Conservation (phyloP, 208 protist genomes). For the Leishmania tarentolae region DNA sequence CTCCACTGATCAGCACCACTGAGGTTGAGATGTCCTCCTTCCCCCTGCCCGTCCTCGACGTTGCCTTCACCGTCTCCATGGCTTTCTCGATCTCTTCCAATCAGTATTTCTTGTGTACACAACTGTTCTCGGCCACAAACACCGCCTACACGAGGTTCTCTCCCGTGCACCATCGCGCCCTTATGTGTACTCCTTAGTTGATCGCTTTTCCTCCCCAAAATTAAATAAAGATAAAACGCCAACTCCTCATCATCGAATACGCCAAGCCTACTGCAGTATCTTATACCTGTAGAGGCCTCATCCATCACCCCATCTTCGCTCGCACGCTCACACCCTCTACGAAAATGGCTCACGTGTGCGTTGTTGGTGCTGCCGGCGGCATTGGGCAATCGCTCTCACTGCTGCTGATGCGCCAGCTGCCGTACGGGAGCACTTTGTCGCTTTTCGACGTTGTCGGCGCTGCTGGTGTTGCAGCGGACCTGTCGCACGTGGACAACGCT, state of each 20-base stretch:
- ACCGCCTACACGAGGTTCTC: neutral
- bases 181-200: neutral
- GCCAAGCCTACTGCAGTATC: neutral
- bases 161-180: neutral
- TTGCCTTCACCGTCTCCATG: neutral
- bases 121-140: neutral
- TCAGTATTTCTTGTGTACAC: neutral
- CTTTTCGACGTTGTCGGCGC: constrained; percentile 92
- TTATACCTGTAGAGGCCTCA: neutral
- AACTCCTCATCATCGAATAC: neutral
- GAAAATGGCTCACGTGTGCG: constrained; percentile 86
- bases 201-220: neutral
- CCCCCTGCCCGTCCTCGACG: neutral
- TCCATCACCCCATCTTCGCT: neutral
- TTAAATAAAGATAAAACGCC: no score
- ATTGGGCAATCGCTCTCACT: constrained; percentile 91
- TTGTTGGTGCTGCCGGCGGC: constrained; percentile 87
- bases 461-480: constrained; percentile 94
- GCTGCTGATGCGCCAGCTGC: constrained; percentile 74
- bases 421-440: constrained; percentile 84
- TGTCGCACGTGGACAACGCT: constrained; percentile 90
- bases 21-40: neutral
- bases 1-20: neutral
- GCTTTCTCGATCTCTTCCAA: neutral
- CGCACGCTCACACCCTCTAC: neutral